These are phyloP conservation scores for Cryptococcus deneoformans DNA, from an alignment of 1,284 basidiomycete species.

Conservation along the genomic window DNA sequence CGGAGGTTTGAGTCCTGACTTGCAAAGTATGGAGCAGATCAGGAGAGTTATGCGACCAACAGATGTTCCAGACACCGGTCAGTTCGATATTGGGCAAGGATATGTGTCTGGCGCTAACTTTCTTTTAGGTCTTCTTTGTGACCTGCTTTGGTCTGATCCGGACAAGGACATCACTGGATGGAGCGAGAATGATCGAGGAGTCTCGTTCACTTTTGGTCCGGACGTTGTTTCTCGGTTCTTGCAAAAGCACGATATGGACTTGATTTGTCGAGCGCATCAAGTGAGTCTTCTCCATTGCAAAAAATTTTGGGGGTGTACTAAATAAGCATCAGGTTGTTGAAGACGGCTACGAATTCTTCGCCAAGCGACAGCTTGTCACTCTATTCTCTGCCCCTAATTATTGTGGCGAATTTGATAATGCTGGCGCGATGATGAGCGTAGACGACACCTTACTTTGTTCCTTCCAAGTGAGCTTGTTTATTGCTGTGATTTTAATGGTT, in stretches of 20 bases:
- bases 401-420: conserved; percentile 77
- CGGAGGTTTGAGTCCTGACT: conserved; percentile 71
- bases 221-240: conserved; percentile 97
- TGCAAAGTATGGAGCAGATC: conserved; percentile 99
- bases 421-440: conserved; percentile 99
- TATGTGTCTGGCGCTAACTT: neutral
- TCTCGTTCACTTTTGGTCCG: conserved; percentile 83
- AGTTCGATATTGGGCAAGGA: conserved; percentile 29
- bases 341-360: conserved; percentile 99
- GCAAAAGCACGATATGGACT: conserved; percentile 99
- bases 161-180: conserved; percentile 99
- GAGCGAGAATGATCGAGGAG: conserved; percentile 99
- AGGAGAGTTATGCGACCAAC: conserved; percentile 98
- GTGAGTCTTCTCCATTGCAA: conserved; percentile 51
- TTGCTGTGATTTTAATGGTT: neutral
- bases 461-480: conserved; percentile 74
- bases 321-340: conserved; percentile 75
- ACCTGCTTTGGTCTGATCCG: conserved; percentile 98
- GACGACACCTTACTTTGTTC: conserved; percentile 97
- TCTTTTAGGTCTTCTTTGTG: conserved; percentile 75
- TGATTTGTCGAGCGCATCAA: conserved; percentile 98
- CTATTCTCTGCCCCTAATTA: conserved; percentile 93
- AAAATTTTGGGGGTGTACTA: neutral
- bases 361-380: conserved; percentile 95
- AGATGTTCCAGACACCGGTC: conserved; percentile 97